Conservation (phyloP, 2,329 filamentous ascomycete genomes). For the Hypoxylon sp. region DNA sequence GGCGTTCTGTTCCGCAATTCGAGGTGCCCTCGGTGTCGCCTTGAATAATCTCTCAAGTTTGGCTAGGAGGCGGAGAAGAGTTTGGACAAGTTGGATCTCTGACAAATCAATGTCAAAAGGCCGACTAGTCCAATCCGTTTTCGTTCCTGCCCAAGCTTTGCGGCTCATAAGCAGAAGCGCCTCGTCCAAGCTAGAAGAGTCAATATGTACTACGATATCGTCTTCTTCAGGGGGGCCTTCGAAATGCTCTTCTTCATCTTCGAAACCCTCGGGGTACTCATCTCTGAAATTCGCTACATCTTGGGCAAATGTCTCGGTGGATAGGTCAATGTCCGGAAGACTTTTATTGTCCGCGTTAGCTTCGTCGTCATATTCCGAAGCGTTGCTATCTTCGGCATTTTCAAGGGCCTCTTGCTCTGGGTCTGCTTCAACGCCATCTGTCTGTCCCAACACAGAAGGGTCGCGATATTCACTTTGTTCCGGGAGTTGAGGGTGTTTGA, state of each 20-base stretch:
- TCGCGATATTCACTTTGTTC: background rate
- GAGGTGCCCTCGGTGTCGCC: conserved; percentile 32
- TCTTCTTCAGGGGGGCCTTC: conserved; percentile 34
- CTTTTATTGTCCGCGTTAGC: conserved; percentile 24
- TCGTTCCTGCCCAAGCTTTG: conserved; percentile 36
- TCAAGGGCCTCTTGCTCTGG: conserved; percentile 2
- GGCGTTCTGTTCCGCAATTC: conserved; percentile 38
- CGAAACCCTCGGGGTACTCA: conserved; percentile 12
- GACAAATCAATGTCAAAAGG: conserved; percentile 26
- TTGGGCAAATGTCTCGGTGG: conserved; percentile 34
- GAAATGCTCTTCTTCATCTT: conserved; percentile 31
- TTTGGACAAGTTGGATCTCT: conserved; percentile 31
- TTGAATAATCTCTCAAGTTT: conserved; percentile 41
- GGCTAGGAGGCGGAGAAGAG: conserved; percentile 33
- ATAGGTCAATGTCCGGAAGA: conserved; percentile 19
- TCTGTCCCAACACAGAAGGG: background rate
- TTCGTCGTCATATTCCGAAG: conserved; percentile 20
- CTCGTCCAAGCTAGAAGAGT: conserved; percentile 20
- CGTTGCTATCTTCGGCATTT: conserved; percentile 1
- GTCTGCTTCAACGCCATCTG: background rate
- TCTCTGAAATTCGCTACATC: conserved; percentile 38
- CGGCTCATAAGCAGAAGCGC: conserved; percentile 35
- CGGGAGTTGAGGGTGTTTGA: background rate
- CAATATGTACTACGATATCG: conserved; percentile 33
- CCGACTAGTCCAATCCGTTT: conserved; percentile 32